These are phyloP conservation scores for Candida awuae DNA, from an alignment of 805 yeast genomes.

Conservation along the genomic window DNA sequence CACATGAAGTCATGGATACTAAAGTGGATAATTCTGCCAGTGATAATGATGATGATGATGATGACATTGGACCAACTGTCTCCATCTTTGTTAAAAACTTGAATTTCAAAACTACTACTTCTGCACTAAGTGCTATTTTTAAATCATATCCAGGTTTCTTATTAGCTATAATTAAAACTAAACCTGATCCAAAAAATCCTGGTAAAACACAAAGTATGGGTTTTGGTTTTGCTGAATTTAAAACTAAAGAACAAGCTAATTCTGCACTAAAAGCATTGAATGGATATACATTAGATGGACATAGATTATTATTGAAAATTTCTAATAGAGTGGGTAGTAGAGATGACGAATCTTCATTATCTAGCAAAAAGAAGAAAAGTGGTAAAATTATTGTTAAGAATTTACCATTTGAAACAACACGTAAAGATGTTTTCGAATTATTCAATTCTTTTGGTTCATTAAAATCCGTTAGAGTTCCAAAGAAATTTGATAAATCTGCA, in stretches of 20 bases:
- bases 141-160: slow-evolving; percentile 70
- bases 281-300: slow-evolving; percentile 79
- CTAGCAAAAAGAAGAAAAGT: slow-evolving; percentile 34
- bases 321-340: slow-evolving; percentile 65
- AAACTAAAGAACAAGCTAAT: slow-evolving; percentile 67
- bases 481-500: slow-evolving; percentile 89
- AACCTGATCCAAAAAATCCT: slow-evolving; percentile 72
- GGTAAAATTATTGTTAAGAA: slow-evolving; percentile 89
- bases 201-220: slow-evolving; percentile 86
- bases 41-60: slow-evolving; percentile 25
- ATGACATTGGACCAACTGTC: slow-evolving; percentile 61
- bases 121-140: slow-evolving; percentile 53
- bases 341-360: slow-evolving; percentile 20
- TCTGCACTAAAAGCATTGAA: slow-evolving; percentile 67
- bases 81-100: slow-evolving; percentile 89
- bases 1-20: slow-evolving; percentile 35
- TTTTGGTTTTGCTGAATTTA: slow-evolving; percentile 91
- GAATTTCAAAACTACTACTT: slow-evolving; percentile 69
- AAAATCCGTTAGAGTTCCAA: slow-evolving; percentile 91
- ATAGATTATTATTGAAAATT: slow-evolving; percentile 78
- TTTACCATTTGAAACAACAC: slow-evolving; percentile 91
- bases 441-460: slow-evolving; percentile 93
- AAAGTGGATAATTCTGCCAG: slow-evolving; percentile 15
- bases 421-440: slow-evolving; percentile 86
- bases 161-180: slow-evolving; percentile 74